Evolutionary conservation across 2,329 filamentous ascomycete species (phyloP), one percentile per base, ranked within the genome.

Genomic region (Pseudogymnoascus sp.): DNA sequence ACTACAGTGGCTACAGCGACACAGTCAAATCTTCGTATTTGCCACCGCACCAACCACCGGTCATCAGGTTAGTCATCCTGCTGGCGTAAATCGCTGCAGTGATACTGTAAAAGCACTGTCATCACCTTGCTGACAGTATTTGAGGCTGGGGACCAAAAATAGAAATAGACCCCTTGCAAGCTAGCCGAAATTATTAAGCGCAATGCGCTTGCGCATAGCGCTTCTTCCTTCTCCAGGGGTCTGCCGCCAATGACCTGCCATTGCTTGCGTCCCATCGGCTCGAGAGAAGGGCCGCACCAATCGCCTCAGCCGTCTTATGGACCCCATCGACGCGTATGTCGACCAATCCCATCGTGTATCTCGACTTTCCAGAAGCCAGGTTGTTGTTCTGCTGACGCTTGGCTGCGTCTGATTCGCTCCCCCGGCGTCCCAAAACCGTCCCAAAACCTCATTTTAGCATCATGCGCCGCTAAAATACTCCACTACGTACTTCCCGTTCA

Each of bases 361-460:
- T 16, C 50, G 50, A 33, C 50, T 56, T 56, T 56, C 25, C 50
- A 56, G 50, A 56, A 56, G 25, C 50, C 25, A 33, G 10, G n/a
- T 33, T 56, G 8, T 11, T 3, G n/a, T 56, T 56, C 50, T 56
- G 50, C 50, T 56, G 25, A 56, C 50, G 25, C 50, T 33, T 56
- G 50, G 50, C 25, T 18, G 50, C 18, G 25, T 56, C n/a, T 56
- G 50, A 56, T 56, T 56, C 25, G 50, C 28, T 33, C 28, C 8
- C 28, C 28, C 28, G 28, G 28, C 28, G 28, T 31, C 28, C 25
- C 23, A 14, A 14, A 6, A 31, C 4, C 10, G 21, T 5, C 25
- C 10, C 50, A 33, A 33, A 33, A 56, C 50, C 50, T 56, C 50
- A n/a, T 56, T 56, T 56, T 56, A 56, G 50, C 50, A 56, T 56